Evolutionary conservation across 129 eudicot species (phyloP).

Genomic region (Flaveria robusta): DNA sequence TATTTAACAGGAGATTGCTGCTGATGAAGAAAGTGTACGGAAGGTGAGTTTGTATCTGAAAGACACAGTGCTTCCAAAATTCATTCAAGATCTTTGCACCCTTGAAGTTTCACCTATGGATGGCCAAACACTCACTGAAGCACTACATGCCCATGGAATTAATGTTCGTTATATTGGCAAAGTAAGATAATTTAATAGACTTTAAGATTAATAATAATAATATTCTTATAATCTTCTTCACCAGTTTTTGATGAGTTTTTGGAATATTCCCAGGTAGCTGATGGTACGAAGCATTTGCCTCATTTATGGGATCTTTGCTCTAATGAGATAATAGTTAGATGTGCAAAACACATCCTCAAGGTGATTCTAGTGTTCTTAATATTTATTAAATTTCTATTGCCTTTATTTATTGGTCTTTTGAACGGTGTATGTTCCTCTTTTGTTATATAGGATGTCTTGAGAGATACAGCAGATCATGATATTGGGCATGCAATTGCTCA

Average conservation of each 20-base stretch:
- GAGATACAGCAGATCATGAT: conserved; percentile 92
- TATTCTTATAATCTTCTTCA: neutral
- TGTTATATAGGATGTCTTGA: conserved; percentile 63
- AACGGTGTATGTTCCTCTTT: neutral
- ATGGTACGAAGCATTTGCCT: conserved; percentile 90
- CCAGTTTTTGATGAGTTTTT: neutral
- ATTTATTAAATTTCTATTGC: neutral
- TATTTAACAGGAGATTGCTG: conserved; percentile 76
- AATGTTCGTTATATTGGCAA: conserved; percentile 94
- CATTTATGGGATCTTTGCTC: conserved; percentile 93
- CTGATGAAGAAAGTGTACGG: conserved; percentile 90
- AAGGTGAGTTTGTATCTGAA: conserved; percentile 72
- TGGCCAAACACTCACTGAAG: conserved; percentile 98
- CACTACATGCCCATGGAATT: conserved; percentile 97
- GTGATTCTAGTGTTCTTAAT: conserved; percentile 32
- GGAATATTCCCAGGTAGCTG: conserved; percentile 65
- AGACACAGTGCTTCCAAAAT: conserved; percentile 73
- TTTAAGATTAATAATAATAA: neutral
- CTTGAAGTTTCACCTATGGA: conserved; percentile 99
- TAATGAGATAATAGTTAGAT: conserved; percentile 84
- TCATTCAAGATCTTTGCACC: conserved; percentile 81
- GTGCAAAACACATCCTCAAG: conserved; percentile 93
- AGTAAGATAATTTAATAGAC: conserved; percentile 45
- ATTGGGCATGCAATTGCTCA: conserved; percentile 73
- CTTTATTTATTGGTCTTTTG: neutral